Evolutionary conservation across 495 filamentous ascomycete species (phyloP).

Genomic region (Neurospora sp.): DNA sequence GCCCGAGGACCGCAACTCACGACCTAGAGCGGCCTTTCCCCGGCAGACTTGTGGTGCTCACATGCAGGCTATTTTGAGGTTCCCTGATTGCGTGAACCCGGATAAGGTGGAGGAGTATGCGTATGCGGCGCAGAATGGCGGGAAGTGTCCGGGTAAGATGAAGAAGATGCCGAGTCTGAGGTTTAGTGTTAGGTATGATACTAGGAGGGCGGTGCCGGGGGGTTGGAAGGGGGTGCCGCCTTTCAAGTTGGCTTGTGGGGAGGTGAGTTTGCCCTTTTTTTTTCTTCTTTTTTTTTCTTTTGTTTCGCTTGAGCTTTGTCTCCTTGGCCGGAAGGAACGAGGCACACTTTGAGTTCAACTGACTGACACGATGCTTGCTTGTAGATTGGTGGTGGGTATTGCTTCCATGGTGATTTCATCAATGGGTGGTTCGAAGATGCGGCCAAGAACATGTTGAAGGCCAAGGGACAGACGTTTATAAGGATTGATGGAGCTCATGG

Average conservation of each 20-base stretch:
- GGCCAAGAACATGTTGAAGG: slow-evolving; percentile 21
- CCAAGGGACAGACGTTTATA: slow-evolving; percentile 26
- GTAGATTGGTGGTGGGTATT: slow-evolving; percentile 28
- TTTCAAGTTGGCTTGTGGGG: slow-evolving; percentile 24
- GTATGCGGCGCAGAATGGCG: slow-evolving; percentile 23
- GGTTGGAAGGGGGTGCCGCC: slow-evolving; percentile 27
- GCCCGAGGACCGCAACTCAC: slow-evolving; percentile 22
- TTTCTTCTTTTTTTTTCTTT: too few species aligned
- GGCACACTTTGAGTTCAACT: background rate
- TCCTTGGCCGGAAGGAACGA: too few species aligned
- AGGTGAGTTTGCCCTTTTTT: slow-evolving; percentile 12
- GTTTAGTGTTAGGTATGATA: slow-evolving; percentile 24
- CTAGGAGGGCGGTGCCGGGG: slow-evolving; percentile 16
- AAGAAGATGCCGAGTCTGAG: slow-evolving; percentile 25
- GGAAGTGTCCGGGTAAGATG: slow-evolving; percentile 18
- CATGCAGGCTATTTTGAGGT: slow-evolving; percentile 25
- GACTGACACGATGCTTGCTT: background rate
- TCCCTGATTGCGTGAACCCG: slow-evolving; percentile 27
- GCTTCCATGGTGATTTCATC: slow-evolving; percentile 29
- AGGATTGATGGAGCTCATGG: slow-evolving; percentile 26
- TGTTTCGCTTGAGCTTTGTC: too few species aligned
- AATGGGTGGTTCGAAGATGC: slow-evolving; percentile 30
- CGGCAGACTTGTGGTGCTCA: slow-evolving; percentile 24
- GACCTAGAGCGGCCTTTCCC: slow-evolving; percentile 23
- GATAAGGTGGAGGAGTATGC: slow-evolving; percentile 23